Conservation (phyloP, 2,329 filamentous ascomycete species). For the Xylariaceae sp. region DNA sequence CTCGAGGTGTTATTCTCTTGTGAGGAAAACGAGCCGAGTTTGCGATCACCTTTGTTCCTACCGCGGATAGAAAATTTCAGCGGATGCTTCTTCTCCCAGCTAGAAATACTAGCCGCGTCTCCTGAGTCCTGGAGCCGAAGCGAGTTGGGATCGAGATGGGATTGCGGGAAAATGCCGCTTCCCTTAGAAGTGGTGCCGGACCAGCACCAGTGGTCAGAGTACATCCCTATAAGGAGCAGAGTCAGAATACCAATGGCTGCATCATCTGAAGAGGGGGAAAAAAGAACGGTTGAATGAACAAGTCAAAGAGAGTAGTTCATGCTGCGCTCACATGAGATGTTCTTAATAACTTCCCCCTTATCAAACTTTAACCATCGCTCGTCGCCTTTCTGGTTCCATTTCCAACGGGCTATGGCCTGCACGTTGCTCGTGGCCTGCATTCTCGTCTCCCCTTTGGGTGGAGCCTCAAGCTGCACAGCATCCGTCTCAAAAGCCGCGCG, state of each 20-base stretch:
- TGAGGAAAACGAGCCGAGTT: constrained; percentile 27
- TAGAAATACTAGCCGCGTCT: constrained; percentile 37
- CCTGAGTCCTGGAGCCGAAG: constrained; percentile 34
- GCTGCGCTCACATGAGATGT: constrained; percentile 51
- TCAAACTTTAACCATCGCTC: constrained; percentile 65
- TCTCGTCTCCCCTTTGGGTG: constrained; percentile 52
- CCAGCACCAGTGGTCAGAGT: constrained; percentile 44
- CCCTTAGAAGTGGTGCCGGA: constrained; percentile 42
- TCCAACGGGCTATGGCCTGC: constrained; percentile 58
- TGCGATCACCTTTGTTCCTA: constrained; percentile 33
- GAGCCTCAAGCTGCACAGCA: constrained; percentile 54
- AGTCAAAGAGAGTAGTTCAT: background rate
- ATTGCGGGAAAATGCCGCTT: constrained; percentile 43
- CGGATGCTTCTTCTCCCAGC: constrained; percentile 40
- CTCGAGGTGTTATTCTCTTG: constrained; percentile 21
- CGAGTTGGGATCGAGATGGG: constrained; percentile 40
- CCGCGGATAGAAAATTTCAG: constrained; percentile 38
- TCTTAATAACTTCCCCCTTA: constrained; percentile 70
- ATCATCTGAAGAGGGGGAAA: background rate
- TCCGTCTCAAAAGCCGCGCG: constrained; percentile 58
- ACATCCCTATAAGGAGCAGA: constrained; percentile 34
- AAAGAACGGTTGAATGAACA: background rate
- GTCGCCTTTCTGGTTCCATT: constrained; percentile 54
- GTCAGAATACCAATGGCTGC: constrained; percentile 14
- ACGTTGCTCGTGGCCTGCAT: constrained; percentile 54